These are phyloP conservation scores for barrel medic (Medicago truncatula) DNA, from an alignment of 306 rosid genomes.

Conservation along the genomic window MtrunA17r5.0-ANR NC_053044.1:37289001-37289500, in stretches of 20 bases:
- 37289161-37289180: constrained; percentile 44
- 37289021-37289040: constrained; percentile 28
- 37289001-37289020: constrained; percentile 50
- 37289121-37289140: background rate
- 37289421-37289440: constrained; percentile 21
- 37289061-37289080: background rate
- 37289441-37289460: constrained; percentile 39
- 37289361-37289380: background rate
- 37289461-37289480: constrained; percentile 35
- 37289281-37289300: constrained; percentile 44
- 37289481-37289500: background rate
- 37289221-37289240: constrained; percentile 34
- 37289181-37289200: background rate
- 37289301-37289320: constrained; percentile 41
- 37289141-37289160: too few relatives aligned
- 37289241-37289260: constrained; percentile 52
- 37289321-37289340: constrained; percentile 38
- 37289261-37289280: constrained; percentile 56
- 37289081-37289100: background rate
- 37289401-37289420: background rate
- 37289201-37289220: constrained; percentile 5
- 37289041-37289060: background rate
- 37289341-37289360: constrained; percentile 11
- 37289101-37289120: constrained; percentile 47
- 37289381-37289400: background rate